A percentile compares a stretch with the other conserved stretches of the same genome.
These are phyloP conservation scores for Colletotrichum liaoningense DNA, from an alignment of 2,329 filamentous ascomycete species.

Conservation along the genomic window DNA sequence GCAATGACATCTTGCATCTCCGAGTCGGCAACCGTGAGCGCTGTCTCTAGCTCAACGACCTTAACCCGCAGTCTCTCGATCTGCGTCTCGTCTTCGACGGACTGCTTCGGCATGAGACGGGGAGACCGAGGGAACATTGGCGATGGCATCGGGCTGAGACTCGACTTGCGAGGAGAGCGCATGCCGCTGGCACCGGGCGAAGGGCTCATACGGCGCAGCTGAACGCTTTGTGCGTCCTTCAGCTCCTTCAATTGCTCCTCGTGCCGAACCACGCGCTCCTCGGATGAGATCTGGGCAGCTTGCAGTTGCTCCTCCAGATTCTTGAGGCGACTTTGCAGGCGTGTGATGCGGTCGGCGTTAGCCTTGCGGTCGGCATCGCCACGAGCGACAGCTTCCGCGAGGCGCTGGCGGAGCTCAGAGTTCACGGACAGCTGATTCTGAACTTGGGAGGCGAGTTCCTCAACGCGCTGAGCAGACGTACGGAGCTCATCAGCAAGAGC, in stretches of 20 bases:
- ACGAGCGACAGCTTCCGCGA: conserved; percentile 82
- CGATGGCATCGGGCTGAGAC: conserved; percentile 47
- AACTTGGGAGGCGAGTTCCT: conserved; percentile 83
- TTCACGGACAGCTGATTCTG: conserved; percentile 85
- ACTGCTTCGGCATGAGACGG: conserved; percentile 68
- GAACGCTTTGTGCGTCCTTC: conserved; percentile 80
- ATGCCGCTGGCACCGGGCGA: conserved; percentile 40
- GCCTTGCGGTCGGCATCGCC: conserved; percentile 86
- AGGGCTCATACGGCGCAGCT: conserved; percentile 80
- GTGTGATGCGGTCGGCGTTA: conserved; percentile 84
- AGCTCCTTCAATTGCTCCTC: conserved; percentile 85
- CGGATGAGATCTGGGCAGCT: conserved; percentile 84
- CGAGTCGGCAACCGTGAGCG: conserved; percentile 67
- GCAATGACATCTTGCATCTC: conserved; percentile 87
- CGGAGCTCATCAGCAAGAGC: conserved; percentile 77
- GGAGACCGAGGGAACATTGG: conserved; percentile 57
- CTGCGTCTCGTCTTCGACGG: conserved; percentile 78
- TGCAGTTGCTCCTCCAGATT: conserved; percentile 86
- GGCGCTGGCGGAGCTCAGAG: conserved; percentile 77
- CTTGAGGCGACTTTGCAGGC: conserved; percentile 84
- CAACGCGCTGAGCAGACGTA: conserved; percentile 80
- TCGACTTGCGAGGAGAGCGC: conserved; percentile 47
- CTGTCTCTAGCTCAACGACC: conserved; percentile 86
- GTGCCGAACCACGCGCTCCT: conserved; percentile 84
- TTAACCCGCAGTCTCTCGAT: conserved; percentile 81